phyloP scores from a whole-genome alignment of 805 yeast species.

The Blastobotrys parvus region DNA sequence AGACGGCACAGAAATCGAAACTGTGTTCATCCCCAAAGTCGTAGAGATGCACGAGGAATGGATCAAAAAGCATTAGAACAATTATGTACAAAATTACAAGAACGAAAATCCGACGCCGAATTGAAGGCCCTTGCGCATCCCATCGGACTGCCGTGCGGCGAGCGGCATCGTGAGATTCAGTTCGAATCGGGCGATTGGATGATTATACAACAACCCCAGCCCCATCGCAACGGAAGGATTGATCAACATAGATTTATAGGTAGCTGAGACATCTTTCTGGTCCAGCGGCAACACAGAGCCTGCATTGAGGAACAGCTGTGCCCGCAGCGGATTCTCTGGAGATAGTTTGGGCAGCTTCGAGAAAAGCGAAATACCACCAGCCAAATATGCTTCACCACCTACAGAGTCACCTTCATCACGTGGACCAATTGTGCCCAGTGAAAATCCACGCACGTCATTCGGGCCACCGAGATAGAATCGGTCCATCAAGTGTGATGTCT shows the following conservation, averaged over 20 bases:
- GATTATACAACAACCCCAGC: slow-evolving; percentile 51
- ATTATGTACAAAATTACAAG: slow-evolving; percentile 28
- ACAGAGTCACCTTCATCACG: slow-evolving; percentile 44
- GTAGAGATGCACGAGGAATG: slow-evolving; percentile 54
- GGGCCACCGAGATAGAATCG: slow-evolving; percentile 80
- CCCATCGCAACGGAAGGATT: slow-evolving; percentile 49
- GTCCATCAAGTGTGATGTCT: slow-evolving; percentile 59
- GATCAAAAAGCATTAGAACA: slow-evolving; percentile 38
- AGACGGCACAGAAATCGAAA: slow-evolving; percentile 58
- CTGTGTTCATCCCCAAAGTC: slow-evolving; percentile 71
- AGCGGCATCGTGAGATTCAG: slow-evolving; percentile 57
- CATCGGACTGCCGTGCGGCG: slow-evolving; percentile 41
- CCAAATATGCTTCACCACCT: slow-evolving; percentile 60
- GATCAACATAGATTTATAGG: slow-evolving; percentile 22
- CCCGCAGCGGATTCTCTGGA: slow-evolving; percentile 43
- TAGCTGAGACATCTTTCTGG: slow-evolving; percentile 9
- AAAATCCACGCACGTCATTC: slow-evolving; percentile 62
- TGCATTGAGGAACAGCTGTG: slow-evolving; percentile 57
- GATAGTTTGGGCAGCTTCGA: slow-evolving; percentile 48
- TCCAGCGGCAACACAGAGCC: slow-evolving; percentile 43
- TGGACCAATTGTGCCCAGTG: slow-evolving; percentile 59
- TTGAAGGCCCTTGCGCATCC: slow-evolving; percentile 55
- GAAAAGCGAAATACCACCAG: slow-evolving; percentile 51
- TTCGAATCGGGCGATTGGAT: slow-evolving; percentile 61
- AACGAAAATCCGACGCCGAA: slow-evolving; percentile 57